Evolutionary conservation across 129 eudicot species (phyloP).

Genomic region (Mikania micrantha): DNA sequence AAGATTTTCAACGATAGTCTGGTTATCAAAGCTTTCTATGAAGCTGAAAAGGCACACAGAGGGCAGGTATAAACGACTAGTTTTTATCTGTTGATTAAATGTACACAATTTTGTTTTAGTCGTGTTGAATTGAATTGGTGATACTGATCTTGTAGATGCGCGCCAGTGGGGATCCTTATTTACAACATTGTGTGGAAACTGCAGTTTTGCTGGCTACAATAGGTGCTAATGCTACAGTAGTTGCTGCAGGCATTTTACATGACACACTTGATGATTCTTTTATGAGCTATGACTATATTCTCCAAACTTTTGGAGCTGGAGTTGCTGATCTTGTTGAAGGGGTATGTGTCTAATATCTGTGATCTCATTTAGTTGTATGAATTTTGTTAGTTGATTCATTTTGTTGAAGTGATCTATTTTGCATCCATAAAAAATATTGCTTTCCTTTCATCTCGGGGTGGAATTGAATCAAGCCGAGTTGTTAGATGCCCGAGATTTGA

Average conservation of each 20-base stretch:
- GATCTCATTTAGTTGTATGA: background rate
- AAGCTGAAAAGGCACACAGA: slow-evolving; percentile 93
- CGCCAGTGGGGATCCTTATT: slow-evolving; percentile 93
- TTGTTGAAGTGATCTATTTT: slow-evolving; percentile 3
- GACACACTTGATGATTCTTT: slow-evolving; percentile 88
- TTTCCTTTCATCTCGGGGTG: too few species aligned
- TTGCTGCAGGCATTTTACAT: slow-evolving; percentile 94
- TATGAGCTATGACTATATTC: slow-evolving; percentile 54
- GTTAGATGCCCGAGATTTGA: too few species aligned
- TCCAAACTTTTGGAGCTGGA: slow-evolving; percentile 54
- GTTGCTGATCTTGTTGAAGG: slow-evolving; percentile 83
- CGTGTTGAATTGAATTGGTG: background rate
- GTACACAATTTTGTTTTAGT: background rate
- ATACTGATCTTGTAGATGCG: slow-evolving; percentile 44
- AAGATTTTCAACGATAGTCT: slow-evolving; percentile 51
- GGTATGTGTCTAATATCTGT: slow-evolving; percentile 32
- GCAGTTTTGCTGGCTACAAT: slow-evolving; percentile 66
- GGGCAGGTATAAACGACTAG: slow-evolving; percentile 52
- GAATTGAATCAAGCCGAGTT: too few species aligned
- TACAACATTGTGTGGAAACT: slow-evolving; percentile 91
- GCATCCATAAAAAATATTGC: background rate
- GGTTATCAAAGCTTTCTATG: slow-evolving; percentile 74
- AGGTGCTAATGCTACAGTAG: slow-evolving; percentile 87
- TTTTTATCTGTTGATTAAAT: background rate
- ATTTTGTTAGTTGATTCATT: slow-evolving; percentile 9